Base-by-base conservation (phyloP, 495 filamentous ascomycete species). In the Neurospora discreta region DNA sequence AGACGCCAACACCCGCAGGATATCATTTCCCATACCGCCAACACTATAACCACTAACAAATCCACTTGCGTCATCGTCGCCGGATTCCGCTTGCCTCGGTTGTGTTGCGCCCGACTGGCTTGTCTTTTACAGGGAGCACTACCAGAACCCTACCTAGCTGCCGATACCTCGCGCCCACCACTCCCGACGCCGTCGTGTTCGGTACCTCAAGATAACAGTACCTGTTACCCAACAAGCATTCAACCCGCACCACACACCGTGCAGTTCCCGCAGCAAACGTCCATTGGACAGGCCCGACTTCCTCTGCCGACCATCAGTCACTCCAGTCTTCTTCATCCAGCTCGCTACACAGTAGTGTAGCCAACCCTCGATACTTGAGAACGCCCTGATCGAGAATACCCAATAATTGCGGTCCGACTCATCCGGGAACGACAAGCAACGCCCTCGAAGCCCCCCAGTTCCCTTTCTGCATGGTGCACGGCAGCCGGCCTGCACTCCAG, bases 21-120 rank as follows among this genome's bases (percentile, higher is more conserved):
- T 65, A 65, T 65, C 23, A 15, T 65, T 65, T 65, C 52, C 52
- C 52, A 33, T 65, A 65, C 33, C 52, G 16, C 46, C 44, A 52
- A 5, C 44, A 52, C 44, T 26, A 33, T 1, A 13, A 60, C 13
- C 52, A 65, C 52, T 65, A 65, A 65, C 26, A 65, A 69, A 72
- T 40, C 60, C 68, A 41, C 26, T 68, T 74, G 69, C 74, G 70
- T 74, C 68, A 52, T 74, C 73, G 39, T 70, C 42, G 41, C 52
- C 46, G 70, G 46, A 65, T 75, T 75, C 75, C 75, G 73, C 73
- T 77, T 75, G 74, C 77, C 77, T 78, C 75, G 77, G 75, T 71
- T 76, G 52, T 65, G 52, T 52, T 52, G 44, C 44, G 44, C 44
- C 44, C n/a, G 44, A 52, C 44, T 52, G 44, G 44, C 44, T 52